Base-by-base conservation (phyloP, 1,139 yeast species). In the Zygoascus sp. region DNA sequence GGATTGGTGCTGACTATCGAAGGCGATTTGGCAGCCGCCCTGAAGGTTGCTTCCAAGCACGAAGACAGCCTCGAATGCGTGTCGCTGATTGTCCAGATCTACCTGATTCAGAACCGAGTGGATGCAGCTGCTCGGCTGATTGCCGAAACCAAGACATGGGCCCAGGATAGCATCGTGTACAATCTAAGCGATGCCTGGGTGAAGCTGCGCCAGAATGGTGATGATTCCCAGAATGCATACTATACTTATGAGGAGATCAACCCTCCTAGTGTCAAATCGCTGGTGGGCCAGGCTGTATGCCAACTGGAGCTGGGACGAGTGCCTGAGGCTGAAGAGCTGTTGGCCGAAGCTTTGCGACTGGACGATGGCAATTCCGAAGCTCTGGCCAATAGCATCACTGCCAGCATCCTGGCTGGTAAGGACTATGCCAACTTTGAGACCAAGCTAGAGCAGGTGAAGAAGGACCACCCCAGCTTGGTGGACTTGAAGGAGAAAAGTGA, bases 191-290 rank as follows among this genome's bases (percentile, higher is more conserved):
- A 84, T 60, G 76, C 85, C 15, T 81, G 86, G 81, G 69, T 80
- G 17, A 71, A 74, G 49, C 66, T 83, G 44, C 70, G 75, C 48
- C 77, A 69, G 56, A 85, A 83, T 42, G 81, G 79, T 47, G 74
- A 79, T 21, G 69, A 74, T 53, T 75, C 80, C 53, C 82, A 76
- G 62, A 78, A 79, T 53, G 72, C 85, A 1, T 80, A 75, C 66
- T 84, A 81, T 64, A 83, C 84, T 57, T 84, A 77, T 63, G 92
- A 84, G 62, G 94, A 84, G 65, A 70, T 81, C 48, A 73, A 81
- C 46, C 74, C 71, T 71, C 78, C 61, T 66, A 74, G 73, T 65
- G 77, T 58, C 62, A 72, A 67, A 68, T 73, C 69, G 27, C 61
- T 78, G 40, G 64, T 75, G 44, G 76, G 77, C 35, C 72, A 73